Conservation (phyloP, 306 rosid genomes). For the Erythrophleum fordii region DNA sequence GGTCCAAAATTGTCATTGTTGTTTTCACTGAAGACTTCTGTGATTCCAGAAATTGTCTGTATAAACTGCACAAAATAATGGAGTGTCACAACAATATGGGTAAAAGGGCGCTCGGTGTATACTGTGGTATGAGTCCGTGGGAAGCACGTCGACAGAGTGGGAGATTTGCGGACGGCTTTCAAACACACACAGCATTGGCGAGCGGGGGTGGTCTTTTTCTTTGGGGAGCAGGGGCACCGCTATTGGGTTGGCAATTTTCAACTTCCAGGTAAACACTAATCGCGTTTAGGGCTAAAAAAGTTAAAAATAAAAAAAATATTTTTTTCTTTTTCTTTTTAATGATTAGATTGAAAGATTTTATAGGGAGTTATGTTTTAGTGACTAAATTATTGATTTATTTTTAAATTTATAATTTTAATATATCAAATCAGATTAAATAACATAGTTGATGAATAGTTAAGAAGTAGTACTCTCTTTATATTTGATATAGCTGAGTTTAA, state of each 20-base stretch:
- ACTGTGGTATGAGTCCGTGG: neutral
- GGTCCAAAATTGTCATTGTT: neutral
- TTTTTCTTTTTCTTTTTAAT: no score
- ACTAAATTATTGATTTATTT: no score
- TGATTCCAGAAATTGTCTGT: neutral
- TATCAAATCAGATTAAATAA: no score
- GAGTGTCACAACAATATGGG: neutral
- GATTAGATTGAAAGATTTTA: no score
- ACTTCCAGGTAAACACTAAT: neutral
- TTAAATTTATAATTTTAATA: no score
- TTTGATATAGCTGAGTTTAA: no score
- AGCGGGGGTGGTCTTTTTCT: neutral
- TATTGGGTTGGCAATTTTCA: neutral
- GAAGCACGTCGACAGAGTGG: neutral
- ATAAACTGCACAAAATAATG: neutral
- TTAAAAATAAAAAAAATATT: no score
- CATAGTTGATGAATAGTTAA: no score
- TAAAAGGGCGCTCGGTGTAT: neutral
- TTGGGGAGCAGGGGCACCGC: neutral
- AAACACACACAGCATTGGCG: neutral
- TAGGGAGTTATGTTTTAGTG: no score
- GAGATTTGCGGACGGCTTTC: neutral
- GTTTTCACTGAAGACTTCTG: neutral
- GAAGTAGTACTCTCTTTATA: no score
- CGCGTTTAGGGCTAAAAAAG: no score